Conservation (phyloP, 371 early-diverging fungal species). For the Gilbertella persicaria region DNA sequence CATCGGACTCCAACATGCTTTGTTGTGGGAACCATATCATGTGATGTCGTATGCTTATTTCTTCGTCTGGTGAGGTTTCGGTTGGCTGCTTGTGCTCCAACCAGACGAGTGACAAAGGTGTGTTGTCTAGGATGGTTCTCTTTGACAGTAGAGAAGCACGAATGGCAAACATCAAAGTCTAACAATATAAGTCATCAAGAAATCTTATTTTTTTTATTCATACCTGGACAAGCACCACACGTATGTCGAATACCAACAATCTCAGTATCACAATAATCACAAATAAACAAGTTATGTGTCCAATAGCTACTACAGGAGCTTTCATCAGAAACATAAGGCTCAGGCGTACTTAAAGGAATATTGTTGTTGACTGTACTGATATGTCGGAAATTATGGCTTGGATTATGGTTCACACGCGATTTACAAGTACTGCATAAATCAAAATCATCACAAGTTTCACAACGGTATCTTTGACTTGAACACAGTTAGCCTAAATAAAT, state of each 20-base stretch:
- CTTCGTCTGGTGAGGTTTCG: not conserved
- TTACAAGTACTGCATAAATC: constrained; percentile 55
- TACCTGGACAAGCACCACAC: constrained; percentile 41
- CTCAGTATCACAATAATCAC: constrained; percentile 50
- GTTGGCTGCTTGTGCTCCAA: constrained; percentile 8
- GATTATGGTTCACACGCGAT: constrained; percentile 23
- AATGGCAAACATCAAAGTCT: constrained; percentile 57
- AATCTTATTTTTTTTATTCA: not conserved
- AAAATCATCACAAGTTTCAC: constrained; percentile 47
- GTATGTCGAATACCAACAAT: constrained; percentile 53
- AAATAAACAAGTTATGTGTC: constrained; percentile 22
- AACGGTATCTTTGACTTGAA: constrained; percentile 35
- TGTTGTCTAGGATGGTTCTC: constrained; percentile 41
- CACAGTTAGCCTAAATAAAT: not conserved
- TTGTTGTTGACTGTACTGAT: constrained; percentile 15
- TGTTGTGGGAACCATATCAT: constrained; percentile 5
- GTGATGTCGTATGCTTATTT: not conserved
- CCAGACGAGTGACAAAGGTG: constrained; percentile 37
- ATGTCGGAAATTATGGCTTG: constrained; percentile 28
- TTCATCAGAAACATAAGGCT: not conserved
- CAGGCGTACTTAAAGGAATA: not conserved
- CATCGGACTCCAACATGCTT: constrained; percentile 43
- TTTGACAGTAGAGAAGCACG: constrained; percentile 40
- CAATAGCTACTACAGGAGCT: not conserved
- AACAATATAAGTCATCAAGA: constrained; percentile 22